Evolutionary conservation across 83 land plant species (phyloP), one percentile per base, ranked within the genome.

Genomic region (Picea abies): DNA sequence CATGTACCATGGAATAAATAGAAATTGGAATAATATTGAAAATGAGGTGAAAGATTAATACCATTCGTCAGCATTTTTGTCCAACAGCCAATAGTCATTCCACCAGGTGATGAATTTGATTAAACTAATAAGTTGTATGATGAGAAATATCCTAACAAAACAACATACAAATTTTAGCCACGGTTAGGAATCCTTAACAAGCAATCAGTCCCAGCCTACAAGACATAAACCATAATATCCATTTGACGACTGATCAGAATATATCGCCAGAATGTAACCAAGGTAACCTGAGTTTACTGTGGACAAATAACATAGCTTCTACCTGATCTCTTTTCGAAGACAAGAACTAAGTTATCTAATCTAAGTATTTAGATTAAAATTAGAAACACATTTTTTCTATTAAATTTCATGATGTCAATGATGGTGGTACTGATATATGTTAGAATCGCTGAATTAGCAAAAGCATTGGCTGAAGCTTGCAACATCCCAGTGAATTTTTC

Each of bases 101-200:
- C 96, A 82, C 91, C 93, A 88, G 64, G 85, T 88, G 23, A 96
- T 85, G 84, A 95, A 95, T 66, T 94, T 95, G 83, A 94, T 87
- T 26, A 95, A 84, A 82, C 98, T 95, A 20, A 94, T 81, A 11
- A 95, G 95, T 79, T 95, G 98, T 76, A 95, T 91, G 29, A 95
- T 58, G 15, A 95, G 91, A 75, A 95, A 95, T n/a, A 91, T 86
- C 83, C 97, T 95, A 93, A 47, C 80, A 83, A 39, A 4, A 32
- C 58, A 68, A 9, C 56, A 61, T 58, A 29, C 69, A 76, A 66
- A 20, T 23, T 44, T 44, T 44, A 37, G n/a, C 23, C 37, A 8
- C 15, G 6, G 76, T 71, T 41, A 71, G 76, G 25, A 71, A 39
- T 39, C 20, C n/a, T 19, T 47, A 71, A 35, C 4, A 71, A 32